phyloP scores from a whole-genome alignment of 1,284 basidiomycete genomes.

The Apiotrichum veenhuisii region DNA sequence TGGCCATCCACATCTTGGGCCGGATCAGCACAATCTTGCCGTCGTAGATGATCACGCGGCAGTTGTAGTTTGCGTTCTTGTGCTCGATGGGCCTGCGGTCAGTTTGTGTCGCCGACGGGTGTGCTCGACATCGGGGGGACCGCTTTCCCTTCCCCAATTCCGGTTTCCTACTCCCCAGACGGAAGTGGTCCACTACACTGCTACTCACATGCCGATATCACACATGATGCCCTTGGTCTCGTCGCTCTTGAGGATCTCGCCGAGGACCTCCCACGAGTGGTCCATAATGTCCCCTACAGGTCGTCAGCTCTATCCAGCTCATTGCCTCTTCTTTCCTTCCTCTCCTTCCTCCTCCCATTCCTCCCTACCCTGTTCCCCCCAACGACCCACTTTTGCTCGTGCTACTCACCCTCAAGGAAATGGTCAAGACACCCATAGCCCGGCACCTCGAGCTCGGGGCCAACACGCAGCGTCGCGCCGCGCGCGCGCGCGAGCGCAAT shows the following conservation, averaged over 20 bases:
- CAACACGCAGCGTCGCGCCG: conserved; percentile 91
- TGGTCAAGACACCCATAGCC: conserved; percentile 95
- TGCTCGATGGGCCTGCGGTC: conserved; percentile 79
- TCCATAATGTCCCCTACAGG: conserved; percentile 77
- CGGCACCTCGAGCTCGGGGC: conserved; percentile 96
- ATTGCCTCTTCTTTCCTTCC: too few relatives aligned
- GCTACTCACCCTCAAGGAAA: conserved; percentile 53
- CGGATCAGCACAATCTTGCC: conserved; percentile 85
- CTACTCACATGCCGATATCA: conserved; percentile 84
- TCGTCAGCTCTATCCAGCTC: not conserved
- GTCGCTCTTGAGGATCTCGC: conserved; percentile 74
- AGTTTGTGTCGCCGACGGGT: not conserved
- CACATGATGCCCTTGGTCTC: conserved; percentile 76
- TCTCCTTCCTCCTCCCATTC: not conserved
- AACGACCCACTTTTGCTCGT: not conserved
- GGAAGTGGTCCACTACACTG: too few relatives aligned
- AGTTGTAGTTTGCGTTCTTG: conserved; percentile 97
- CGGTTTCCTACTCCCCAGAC: too few relatives aligned
- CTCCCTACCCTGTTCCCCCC: not conserved
- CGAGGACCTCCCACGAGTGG: conserved; percentile 95
- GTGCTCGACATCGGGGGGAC: too few relatives aligned
- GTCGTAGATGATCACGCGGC: conserved; percentile 82
- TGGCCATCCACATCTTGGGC: conserved; percentile 99
- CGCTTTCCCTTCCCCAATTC: too few relatives aligned
- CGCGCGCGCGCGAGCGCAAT: conserved; percentile 80